Conservation (phyloP, 176 grass and related monocot species). For the Microstegium vimineum region DNA sequence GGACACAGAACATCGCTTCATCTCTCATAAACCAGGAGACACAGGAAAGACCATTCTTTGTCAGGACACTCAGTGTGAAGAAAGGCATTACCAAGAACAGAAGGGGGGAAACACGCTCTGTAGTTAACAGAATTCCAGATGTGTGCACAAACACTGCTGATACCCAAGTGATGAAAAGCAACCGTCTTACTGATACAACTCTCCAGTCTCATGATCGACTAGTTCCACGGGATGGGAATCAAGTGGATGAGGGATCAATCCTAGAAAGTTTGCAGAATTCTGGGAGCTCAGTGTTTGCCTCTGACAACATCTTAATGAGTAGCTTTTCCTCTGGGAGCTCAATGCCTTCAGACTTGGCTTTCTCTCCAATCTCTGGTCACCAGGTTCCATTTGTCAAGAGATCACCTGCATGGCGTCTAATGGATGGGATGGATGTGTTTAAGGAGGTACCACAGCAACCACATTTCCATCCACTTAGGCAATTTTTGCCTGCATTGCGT, state of each 20-base stretch:
- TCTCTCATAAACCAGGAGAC: background rate
- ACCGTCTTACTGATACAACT: background rate
- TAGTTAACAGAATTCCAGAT: background rate
- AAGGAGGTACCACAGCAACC: slow-evolving; percentile 37
- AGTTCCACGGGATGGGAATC: background rate
- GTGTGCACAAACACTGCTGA: background rate
- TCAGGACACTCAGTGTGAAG: slow-evolving; percentile 15
- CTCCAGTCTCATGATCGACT: background rate
- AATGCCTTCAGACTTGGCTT: background rate
- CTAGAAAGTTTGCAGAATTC: background rate
- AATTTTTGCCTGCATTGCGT: slow-evolving; percentile 29
- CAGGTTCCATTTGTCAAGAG: slow-evolving; percentile 34
- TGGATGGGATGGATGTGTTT: slow-evolving; percentile 50
- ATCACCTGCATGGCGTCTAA: slow-evolving; percentile 35
- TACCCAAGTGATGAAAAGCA: background rate
- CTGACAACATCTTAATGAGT: background rate
- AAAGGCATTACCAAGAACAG: slow-evolving; percentile 4
- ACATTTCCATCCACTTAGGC: slow-evolving; percentile 51
- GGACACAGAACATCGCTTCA: background rate
- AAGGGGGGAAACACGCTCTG: background rate
- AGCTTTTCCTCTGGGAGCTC: background rate
- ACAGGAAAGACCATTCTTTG: background rate
- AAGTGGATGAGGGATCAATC: slow-evolving; percentile 20
- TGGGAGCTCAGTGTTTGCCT: background rate
- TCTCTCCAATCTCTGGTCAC: background rate